Evolutionary conservation across 2,329 filamentous ascomycete species (phyloP).

Genomic region (Dactylella cylindrospora): DNA sequence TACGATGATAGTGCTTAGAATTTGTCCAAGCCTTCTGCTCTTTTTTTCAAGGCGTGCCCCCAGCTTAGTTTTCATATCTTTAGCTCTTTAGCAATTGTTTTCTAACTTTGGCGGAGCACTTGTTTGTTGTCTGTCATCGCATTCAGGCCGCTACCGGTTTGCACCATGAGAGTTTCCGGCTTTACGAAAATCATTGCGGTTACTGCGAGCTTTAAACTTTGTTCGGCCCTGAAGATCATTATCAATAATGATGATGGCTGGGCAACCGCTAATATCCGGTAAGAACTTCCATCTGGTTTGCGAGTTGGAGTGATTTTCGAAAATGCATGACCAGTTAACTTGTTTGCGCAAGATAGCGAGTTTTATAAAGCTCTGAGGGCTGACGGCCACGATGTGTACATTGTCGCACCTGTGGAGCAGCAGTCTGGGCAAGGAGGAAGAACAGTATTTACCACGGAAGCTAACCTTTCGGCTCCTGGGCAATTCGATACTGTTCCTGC

Average conservation of each 20-base stretch:
- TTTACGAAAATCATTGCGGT: conserved; percentile 2
- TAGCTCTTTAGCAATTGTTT: too few relatives aligned
- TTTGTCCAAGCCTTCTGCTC: too few relatives aligned
- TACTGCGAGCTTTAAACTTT: conserved; percentile 6
- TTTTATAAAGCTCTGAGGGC: conserved; percentile 53
- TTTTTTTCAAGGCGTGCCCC: too few relatives aligned
- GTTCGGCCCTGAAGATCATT: conserved; percentile 25
- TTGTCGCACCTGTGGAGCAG: conserved; percentile 54
- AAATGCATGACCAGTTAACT: background rate
- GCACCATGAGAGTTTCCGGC: conserved; percentile 27
- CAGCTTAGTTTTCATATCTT: too few relatives aligned
- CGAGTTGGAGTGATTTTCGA: background rate
- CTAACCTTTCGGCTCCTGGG: conserved; percentile 53
- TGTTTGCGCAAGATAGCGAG: conserved; percentile 46
- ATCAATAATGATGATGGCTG: conserved; percentile 54
- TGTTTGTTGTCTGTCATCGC: too few relatives aligned
- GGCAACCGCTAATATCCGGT: conserved; percentile 53
- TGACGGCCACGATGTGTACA: conserved; percentile 53
- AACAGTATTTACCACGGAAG: conserved; percentile 54
- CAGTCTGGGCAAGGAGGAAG: conserved; percentile 56
- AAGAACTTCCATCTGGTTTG: background rate
- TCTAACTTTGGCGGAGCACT: too few relatives aligned
- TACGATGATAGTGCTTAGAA: too few relatives aligned
- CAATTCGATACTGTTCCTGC: conserved; percentile 57
- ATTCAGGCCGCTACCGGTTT: too few relatives aligned